Evolutionary conservation across 768 basidiomycete genomes (phyloP), one percentile per base, ranked within the genome.

Genomic region (Mycena kentingensis): DNA sequence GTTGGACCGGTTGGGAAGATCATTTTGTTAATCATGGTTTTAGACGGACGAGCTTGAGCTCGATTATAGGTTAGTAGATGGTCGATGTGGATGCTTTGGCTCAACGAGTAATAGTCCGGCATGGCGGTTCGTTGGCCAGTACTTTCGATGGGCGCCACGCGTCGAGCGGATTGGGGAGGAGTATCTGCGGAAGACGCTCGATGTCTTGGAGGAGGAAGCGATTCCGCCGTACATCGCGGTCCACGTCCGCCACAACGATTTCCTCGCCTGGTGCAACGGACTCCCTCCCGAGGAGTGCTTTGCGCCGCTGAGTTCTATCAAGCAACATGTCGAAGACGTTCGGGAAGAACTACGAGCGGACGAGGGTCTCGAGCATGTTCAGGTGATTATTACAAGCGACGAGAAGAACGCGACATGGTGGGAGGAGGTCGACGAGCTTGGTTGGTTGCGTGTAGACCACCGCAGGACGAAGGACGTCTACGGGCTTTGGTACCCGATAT

Each of bases 361-460:
- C 38, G 62, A 64, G 39, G 63, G 65, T 11, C 60, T 71, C 19
- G 57, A 51, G 16, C 64, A 63, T 15, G 43, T 58, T 24, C 61
- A 64, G 18, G 70, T 77, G 16, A 61, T 77, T 22, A 65, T 75
- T 57, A 76, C 74, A 7, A 74, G 72, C 50, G 76, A 77, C 60
- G 76, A 77, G 50, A 55, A 53, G 27, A 65, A 73, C 37, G 48
- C 62, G 15, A 61, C 52, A 27, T 76, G 67, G 72, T 75, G 71
- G 69, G 46, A 56, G 15, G 65, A 65, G 10, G 67, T 71, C 11
- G 47, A 52, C 11, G 52, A 61, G 15, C 50, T 54, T 3, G 73
- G 74, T 0, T 75, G 73, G 73, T 54, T 52, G 2, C 55, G 60
- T 16, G 45, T 71, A 4, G 69, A 74, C 52, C 72, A 70, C 47